phyloP scores from a whole-genome alignment of 495 filamentous ascomycete genomes.

The Beverwykella pulmonaria region DNA sequence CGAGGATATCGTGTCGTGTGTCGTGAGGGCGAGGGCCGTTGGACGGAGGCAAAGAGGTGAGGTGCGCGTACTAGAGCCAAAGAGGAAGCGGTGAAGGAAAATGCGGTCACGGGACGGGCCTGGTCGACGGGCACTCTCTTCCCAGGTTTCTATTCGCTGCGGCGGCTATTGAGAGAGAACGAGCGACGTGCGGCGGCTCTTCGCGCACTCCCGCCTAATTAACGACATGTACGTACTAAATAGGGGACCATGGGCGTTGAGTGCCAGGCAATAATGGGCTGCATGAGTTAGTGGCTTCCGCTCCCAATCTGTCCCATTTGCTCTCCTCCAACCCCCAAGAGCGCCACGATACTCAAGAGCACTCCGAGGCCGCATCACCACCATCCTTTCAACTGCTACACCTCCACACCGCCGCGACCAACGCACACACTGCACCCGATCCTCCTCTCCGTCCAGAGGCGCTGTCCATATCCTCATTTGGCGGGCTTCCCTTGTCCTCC shows the following conservation, averaged over 20 bases:
- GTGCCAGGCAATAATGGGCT: background rate
- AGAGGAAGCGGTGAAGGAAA: background rate
- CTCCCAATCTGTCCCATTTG: slow-evolving; percentile 4
- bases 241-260: slow-evolving; percentile 5
- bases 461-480: background rate
- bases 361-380: background rate
- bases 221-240: background rate
- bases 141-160: background rate
- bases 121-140: background rate
- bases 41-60: too few species aligned
- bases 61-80: background rate
- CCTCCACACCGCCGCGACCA: background rate
- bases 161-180: slow-evolving; percentile 11
- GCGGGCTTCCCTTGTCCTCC: background rate
- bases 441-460: background rate
- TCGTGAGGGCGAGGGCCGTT: too few species aligned
- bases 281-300: slow-evolving; percentile 2
- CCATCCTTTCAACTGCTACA: background rate
- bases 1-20: background rate
- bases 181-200: background rate
- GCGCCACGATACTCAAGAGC: slow-evolving; percentile 19
- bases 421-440: background rate
- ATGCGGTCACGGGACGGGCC: background rate
- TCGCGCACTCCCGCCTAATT: background rate
- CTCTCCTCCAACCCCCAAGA: slow-evolving; percentile 12